Base-by-base conservation (phyloP, 495 filamentous ascomycete genomes). In the Hypoxylon subgilvum region DNA sequence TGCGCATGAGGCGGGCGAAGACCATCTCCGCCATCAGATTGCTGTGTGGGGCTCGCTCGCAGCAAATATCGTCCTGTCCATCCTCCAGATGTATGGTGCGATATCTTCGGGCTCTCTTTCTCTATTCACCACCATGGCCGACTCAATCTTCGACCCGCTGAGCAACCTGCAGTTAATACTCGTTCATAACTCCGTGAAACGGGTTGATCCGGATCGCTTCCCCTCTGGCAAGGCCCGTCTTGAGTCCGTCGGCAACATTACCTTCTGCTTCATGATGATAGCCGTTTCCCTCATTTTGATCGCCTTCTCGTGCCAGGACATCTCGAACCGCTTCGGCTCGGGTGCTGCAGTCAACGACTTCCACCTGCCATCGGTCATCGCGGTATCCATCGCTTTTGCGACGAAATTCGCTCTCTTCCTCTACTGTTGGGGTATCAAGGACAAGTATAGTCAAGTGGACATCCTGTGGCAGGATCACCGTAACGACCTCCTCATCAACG, bases 51-150 rank as follows among this genome's bases (percentile, higher is more conserved):
- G 90, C n/a, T 92, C 88, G 39, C 91, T 97, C 63, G 81, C 76
- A 2, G 94, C 92, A 36, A 98, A 97, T 68, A 67, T 96, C 25
- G 43, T 88, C 28, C 80, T 98, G 2, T 83, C 91, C 5, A 73
- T 81, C 5, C 77, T 98, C 3, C 94, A 98, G 65, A 74, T 97
- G 31, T 98, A 96, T 74, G 94, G 85, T 23, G 94, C 94, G 43
- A 82, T 88, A 25, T 86, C 90, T 0, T 96, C 91, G 1, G 84
- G 86, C 16, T 96, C 91, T 4, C 82, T 97, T 31, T 97, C 93
- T 4, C 84, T 98, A 42, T 96, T 97, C 79, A 96, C 94, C 5
- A 98, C 95, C 44, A 96, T 96, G 89, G 94, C 92, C 27, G 94
- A 98, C 72, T 87, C 93, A 18, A 81, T 98, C 60, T 98, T 98